Conservation (phyloP, 2,329 filamentous ascomycete species). For the Thielaviopsis populi region DNA sequence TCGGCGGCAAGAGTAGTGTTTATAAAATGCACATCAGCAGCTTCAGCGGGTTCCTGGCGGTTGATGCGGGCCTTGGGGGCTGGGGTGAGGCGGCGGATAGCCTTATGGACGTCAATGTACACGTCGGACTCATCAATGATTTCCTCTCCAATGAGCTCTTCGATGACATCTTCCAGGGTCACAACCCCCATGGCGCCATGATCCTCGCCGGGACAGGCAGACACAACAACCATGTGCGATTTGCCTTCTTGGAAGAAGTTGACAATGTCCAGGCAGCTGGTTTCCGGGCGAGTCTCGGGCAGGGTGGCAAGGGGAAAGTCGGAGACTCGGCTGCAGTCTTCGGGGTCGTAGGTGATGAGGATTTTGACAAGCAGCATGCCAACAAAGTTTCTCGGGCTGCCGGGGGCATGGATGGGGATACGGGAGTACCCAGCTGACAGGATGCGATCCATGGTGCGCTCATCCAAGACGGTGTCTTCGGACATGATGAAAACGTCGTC, state of each 20-base stretch:
- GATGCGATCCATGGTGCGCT: constrained; percentile 87
- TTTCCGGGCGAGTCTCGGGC: constrained; percentile 86
- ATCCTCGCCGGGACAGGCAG: constrained; percentile 76
- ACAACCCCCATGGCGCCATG: constrained; percentile 85
- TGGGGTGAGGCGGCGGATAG: constrained; percentile 74
- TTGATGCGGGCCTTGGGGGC: constrained; percentile 58
- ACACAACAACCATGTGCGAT: constrained; percentile 95
- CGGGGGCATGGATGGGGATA: constrained; percentile 82
- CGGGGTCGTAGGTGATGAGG: constrained; percentile 94
- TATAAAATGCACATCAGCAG: constrained; percentile 20
- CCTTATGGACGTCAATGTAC: constrained; percentile 96
- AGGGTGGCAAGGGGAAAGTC: constrained; percentile 89
- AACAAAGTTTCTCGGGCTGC: constrained; percentile 75
- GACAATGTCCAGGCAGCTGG: constrained; percentile 93
- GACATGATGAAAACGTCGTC: constrained; percentile 93
- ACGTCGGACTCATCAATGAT: constrained; percentile 99
- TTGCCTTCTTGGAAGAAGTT: constrained; percentile 99
- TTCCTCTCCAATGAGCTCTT: constrained; percentile 97
- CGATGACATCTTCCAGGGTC: constrained; percentile 93
- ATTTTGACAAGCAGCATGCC: constrained; percentile 98
- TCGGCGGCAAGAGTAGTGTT: background rate
- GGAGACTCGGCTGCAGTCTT: constrained; percentile 71
- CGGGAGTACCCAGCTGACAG: constrained; percentile 87
- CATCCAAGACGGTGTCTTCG: constrained; percentile 84
- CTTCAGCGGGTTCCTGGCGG: constrained; percentile 24